phyloP scores from a whole-genome alignment of 2,329 filamentous ascomycete species.

The Fusarium vanettenii region DNA sequence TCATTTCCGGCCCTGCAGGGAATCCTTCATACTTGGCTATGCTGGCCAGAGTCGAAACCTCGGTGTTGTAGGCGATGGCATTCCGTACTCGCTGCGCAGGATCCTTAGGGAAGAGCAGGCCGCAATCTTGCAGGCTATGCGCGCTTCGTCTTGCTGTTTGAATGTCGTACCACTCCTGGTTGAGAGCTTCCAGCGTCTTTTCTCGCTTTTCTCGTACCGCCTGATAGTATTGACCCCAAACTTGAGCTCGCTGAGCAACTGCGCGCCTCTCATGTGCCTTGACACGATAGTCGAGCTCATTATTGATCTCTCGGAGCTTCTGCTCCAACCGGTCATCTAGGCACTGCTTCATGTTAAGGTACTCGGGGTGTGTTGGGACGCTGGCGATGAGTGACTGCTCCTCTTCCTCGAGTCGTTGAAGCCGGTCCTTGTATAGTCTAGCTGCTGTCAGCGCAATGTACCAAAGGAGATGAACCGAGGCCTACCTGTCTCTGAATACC shows the following conservation, averaged over 20 bases:
- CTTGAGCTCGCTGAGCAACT: slow-evolving; percentile 84
- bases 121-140: slow-evolving; percentile 83
- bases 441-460: slow-evolving; percentile 32
- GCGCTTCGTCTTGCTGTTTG: slow-evolving; percentile 88
- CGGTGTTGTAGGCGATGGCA: slow-evolving; percentile 92
- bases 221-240: slow-evolving; percentile 92
- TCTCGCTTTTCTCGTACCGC: slow-evolving; percentile 86
- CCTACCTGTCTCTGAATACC: slow-evolving; percentile 82
- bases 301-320: slow-evolving; percentile 81
- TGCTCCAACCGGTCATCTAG: slow-evolving; percentile 85
- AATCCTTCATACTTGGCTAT: slow-evolving; percentile 97
- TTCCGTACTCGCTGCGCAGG: slow-evolving; percentile 83
- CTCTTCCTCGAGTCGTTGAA: slow-evolving; percentile 81
- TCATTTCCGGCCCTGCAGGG: slow-evolving; percentile 90
- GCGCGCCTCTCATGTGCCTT: slow-evolving; percentile 79
- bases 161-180: slow-evolving; percentile 92
- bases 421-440: slow-evolving; percentile 88
- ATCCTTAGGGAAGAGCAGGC: slow-evolving; percentile 82
- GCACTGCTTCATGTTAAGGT: slow-evolving; percentile 88
- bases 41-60: slow-evolving; percentile 90
- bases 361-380: slow-evolving; percentile 86
- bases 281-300: slow-evolving; percentile 78
- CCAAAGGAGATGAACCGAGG: slow-evolving; percentile 13
- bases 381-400: slow-evolving; percentile 70
- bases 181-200: slow-evolving; percentile 80